These are phyloP conservation scores for Zygoascus sp. DNA, from an alignment of 1,139 yeast genomes.

Conservation along the genomic window DNA sequence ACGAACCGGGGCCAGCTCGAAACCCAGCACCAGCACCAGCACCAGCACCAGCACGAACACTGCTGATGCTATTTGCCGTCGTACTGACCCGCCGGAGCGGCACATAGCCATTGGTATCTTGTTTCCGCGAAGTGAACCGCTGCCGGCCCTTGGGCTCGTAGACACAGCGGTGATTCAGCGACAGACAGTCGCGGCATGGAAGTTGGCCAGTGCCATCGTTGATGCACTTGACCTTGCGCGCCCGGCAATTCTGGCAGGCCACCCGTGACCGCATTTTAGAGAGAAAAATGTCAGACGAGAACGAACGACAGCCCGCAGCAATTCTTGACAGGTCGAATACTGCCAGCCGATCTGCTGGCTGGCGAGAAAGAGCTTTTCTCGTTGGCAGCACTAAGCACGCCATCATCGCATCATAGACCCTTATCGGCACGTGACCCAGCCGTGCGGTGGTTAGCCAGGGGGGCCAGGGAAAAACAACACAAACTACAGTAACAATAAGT, in stretches of 20 bases:
- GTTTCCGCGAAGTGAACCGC: background rate
- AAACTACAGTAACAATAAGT: no score
- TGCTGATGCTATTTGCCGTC: no score
- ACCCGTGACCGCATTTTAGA: constrained; percentile 16
- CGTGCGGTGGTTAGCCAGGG: no score
- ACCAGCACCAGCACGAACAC: background rate
- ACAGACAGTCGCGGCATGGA: constrained; percentile 13
- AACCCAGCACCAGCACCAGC: background rate
- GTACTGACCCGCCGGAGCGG: no score
- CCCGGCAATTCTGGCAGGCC: constrained; percentile 17
- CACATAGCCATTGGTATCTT: no score
- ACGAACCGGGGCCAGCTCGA: background rate
- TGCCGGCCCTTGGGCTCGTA: constrained; percentile 15
- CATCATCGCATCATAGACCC: background rate
- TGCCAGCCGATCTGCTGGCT: no score
- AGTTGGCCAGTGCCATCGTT: constrained; percentile 13
- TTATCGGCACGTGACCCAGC: background rate
- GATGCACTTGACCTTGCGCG: constrained; percentile 16
- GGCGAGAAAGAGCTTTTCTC: background rate
- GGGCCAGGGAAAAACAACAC: no score
- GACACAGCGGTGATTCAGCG: constrained; percentile 9
- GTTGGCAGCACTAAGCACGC: background rate
- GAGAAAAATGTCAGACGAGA: no score
- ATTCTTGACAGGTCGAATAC: no score
- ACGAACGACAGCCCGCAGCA: no score